Base-by-base conservation (phyloP, 257 asterid species). In the Mentha longifolia region DNA sequence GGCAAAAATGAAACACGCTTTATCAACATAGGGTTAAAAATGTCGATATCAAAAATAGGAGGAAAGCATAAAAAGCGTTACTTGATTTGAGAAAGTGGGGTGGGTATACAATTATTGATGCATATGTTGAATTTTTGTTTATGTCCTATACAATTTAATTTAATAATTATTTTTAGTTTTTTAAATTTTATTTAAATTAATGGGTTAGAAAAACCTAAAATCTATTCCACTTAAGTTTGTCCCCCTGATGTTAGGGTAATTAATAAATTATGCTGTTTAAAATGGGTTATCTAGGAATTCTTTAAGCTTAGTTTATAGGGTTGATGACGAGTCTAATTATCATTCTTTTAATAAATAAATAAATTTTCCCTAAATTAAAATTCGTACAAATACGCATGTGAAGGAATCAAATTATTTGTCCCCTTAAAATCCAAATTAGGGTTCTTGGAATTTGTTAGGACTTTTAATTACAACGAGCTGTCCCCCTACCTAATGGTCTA, bases 381-480 rank as follows among this genome's bases (percentile, higher is more conserved):
- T 61, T 66, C 68, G 76, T 81, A 71, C 78, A 66, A 9, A 37
- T 10, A 28, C 71, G 64, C 82, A 74, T 74, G 85, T 57, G 76
- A 67, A 35, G 41, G 74, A 58, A 77, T 67, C 76, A 70, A 77
- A 65, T 25, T 41, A 33, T 47, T 52, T 47, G 66, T 76, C 68
- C 67, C 74, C 81, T 35, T 43, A 47, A 78, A 63, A 35, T 74
- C 67, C 69, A 66, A 55, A 50, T 51, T 70, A 50, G 41, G 65
- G 54, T 33, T 73, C 63, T 80, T 41, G 81, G 76, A 68, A 70
- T 68, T 17, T 35, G 77, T 28, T 39, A 64, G 58, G 17, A 33
- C 60, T 65, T 35, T 41, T 71, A 31, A 67, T 61, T 71, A 3
- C 72, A 51, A 31, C 59, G 12, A 9, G 51, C 52, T 75, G 83